Conservation (phyloP, 2,329 filamentous ascomycete genomes). For the Falciphora oryzae region DNA sequence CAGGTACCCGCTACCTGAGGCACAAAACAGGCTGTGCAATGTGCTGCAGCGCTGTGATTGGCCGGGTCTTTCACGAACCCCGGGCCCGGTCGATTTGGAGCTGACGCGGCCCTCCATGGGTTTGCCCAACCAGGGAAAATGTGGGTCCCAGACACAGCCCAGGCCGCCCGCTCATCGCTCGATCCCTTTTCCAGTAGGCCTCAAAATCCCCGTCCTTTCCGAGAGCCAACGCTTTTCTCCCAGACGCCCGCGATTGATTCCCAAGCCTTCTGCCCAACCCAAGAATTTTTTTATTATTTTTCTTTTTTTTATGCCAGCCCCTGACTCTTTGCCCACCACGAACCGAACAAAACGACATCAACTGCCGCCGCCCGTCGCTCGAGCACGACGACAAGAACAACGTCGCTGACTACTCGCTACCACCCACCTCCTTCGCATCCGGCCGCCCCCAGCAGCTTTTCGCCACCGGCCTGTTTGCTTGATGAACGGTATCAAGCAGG, state of each 20-base stretch:
- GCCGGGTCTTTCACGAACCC: neutral
- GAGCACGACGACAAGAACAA: neutral
- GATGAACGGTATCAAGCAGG: constrained; percentile 8
- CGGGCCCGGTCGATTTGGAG: neutral
- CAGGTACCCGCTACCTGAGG: neutral
- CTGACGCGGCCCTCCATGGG: constrained; percentile 12
- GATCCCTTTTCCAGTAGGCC: constrained; percentile 9
- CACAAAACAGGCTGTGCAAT: neutral
- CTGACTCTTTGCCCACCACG: neutral
- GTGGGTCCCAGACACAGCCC: constrained; percentile 2
- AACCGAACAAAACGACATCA: neutral
- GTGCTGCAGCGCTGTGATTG: neutral
- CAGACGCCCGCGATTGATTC: neutral
- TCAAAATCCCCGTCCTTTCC: constrained; percentile 8
- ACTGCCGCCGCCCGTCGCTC: neutral
- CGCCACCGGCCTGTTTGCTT: neutral
- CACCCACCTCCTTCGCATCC: neutral
- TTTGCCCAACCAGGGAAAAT: constrained; percentile 9
- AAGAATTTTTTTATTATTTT: neutral
- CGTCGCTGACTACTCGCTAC: too few relatives aligned
- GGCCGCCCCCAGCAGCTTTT: neutral
- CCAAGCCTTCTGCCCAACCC: neutral
- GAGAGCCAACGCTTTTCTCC: neutral
- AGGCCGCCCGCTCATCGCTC: constrained; percentile 6
- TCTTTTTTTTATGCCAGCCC: neutral